These are phyloP conservation scores for Aciculoconidium aculeatum DNA, from an alignment of 805 yeast genomes.

Conservation along the genomic window DNA sequence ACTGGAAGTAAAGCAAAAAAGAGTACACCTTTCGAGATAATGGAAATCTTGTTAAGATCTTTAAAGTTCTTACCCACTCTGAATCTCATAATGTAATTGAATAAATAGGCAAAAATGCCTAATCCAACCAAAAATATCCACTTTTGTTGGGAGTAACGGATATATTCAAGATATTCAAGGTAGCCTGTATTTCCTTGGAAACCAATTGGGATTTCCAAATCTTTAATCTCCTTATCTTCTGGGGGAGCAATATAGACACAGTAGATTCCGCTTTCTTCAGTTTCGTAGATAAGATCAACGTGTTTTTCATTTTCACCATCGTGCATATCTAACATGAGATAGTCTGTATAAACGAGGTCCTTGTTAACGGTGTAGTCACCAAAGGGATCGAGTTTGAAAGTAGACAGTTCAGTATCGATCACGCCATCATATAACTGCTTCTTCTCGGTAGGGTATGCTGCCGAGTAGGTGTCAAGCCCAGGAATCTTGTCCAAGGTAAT, in stretches of 20 bases:
- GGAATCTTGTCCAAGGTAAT: constrained; percentile 17
- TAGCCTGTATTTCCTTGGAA: constrained; percentile 21
- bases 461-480: constrained; percentile 9
- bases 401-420: constrained; percentile 11
- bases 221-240: constrained; percentile 7
- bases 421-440: constrained; percentile 7
- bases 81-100: constrained; percentile 20
- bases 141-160: constrained; percentile 12
- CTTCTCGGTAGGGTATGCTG: constrained; percentile 5
- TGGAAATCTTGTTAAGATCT: constrained; percentile 21
- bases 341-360: too few relatives aligned
- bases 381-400: constrained; percentile 13
- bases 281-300: constrained; percentile 3
- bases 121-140: constrained; percentile 12
- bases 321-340: constrained; percentile 4
- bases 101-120: constrained; percentile 15
- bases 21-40: constrained; percentile 22
- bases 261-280: constrained; percentile 21
- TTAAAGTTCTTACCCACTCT: constrained; percentile 22
- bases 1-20: constrained; percentile 21
- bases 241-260: constrained; percentile 27
- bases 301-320: constrained; percentile 4
- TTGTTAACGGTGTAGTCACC: too few relatives aligned
- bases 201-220: constrained; percentile 14
- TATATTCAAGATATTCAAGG: constrained; percentile 14